phyloP scores from a whole-genome alignment of 2,329 filamentous ascomycete genomes.

The Epichloe bromicola region DNA sequence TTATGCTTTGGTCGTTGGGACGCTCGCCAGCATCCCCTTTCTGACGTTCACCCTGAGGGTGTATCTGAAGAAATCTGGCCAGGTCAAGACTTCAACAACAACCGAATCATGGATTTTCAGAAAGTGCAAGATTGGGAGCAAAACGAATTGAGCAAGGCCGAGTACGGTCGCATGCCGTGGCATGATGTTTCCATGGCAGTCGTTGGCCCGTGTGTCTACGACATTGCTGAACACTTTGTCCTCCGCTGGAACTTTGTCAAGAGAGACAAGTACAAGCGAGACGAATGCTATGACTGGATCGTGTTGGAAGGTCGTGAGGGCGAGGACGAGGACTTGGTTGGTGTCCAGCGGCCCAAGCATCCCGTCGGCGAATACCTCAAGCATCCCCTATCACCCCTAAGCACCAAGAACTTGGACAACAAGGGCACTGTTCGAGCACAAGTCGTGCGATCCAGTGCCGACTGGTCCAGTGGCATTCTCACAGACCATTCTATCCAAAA shows the following conservation, averaged over 20 bases:
- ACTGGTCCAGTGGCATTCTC: constrained; percentile 89
- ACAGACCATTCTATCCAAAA: constrained; percentile 78
- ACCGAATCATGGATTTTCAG: constrained; percentile 90
- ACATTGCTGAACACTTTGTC: constrained; percentile 92
- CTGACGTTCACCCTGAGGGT: constrained; percentile 78
- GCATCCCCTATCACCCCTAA: constrained; percentile 62
- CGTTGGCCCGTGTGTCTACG: constrained; percentile 80
- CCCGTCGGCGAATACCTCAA: constrained; percentile 78
- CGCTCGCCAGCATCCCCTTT: constrained; percentile 65
- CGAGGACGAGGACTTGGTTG: constrained; percentile 72
- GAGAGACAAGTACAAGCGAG: constrained; percentile 93
- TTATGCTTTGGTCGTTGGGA: constrained; percentile 96
- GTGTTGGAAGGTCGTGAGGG: constrained; percentile 62
- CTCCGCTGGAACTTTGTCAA: constrained; percentile 95
- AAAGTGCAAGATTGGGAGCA: constrained; percentile 83
- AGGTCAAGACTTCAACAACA: constrained; percentile 97
- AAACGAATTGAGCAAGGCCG: constrained; percentile 82
- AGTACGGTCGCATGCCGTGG: constrained; percentile 95
- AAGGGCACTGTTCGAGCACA: constrained; percentile 72
- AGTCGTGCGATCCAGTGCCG: constrained; percentile 75
- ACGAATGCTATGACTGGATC: constrained; percentile 73
- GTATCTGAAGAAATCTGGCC: constrained; percentile 79
- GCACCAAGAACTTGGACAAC: constrained; percentile 47
- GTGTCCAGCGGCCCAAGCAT: constrained; percentile 77
- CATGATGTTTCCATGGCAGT: constrained; percentile 89